Evolutionary conservation across 75 land plant genomes (phyloP), one percentile per base, ranked within the genome.

Genomic region (Selaginella moellendorffii): DNA sequence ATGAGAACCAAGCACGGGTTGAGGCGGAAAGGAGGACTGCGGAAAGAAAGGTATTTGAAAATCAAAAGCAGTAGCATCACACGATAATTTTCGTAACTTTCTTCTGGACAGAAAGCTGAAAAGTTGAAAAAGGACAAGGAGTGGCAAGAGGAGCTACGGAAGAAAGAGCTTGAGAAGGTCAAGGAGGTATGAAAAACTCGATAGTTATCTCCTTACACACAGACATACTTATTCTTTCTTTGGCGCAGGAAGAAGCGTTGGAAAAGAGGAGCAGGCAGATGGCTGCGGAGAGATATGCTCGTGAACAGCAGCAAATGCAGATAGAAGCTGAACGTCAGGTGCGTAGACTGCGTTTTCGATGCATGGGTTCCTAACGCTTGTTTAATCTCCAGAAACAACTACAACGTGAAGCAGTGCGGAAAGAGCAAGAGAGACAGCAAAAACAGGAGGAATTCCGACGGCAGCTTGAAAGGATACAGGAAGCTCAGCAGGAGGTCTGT

Each of bases 401-500:
- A 19, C 62, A 27, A 54, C 22, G 61, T 28, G 69, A 67, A 29
- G 61, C 61, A 10, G 28, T 67, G 61, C 53, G 69, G n/a, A 67
- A 56, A 36, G 69, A 67, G 23, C 69, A 67, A 54, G 69, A 67
- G 53, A 2, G 69, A 28, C 29, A 29, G 2, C 56, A 53, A 1
- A 67, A 67, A 54, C 69, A 67, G 62, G 69, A 67, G 20, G 69
- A 67, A 26, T 67, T 67, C 22, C 46, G 69, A 21, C 53, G 27
- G 31, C 69, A 67, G 69, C 53, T 67, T 53, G 69, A 67, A 29
- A 67, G 53, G 26, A 56, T 56, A 24, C 61, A 27, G 28, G 69
- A 67, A 67, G 69, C 69, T 19, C 69, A 67, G 23, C 69, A 67
- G 22, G 69, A 67, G 69, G 69, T 67, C 64, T 9, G 19, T 36